Percentiles rank a stretch among this genome's conserved stretches.
Evolutionary conservation across 2,329 filamentous ascomycete species (phyloP).

Genomic region (Diaporthe aspalathi): DNA sequence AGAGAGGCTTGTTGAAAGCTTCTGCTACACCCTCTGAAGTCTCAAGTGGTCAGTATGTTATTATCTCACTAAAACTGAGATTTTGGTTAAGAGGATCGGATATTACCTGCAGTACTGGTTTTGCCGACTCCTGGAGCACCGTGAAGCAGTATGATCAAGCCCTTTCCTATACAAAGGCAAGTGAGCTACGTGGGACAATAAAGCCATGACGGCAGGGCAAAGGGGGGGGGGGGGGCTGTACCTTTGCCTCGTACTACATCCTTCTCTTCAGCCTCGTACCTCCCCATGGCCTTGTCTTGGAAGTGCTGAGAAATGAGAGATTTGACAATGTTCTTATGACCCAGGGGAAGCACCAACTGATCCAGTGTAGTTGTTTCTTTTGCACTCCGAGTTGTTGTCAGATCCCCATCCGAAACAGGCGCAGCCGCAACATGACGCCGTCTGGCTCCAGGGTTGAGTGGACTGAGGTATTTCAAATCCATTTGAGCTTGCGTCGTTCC

Average conservation of each 20-base stretch:
- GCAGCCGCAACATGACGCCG: neutral
- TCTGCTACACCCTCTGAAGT: constrained; percentile 42
- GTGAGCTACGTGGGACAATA: neutral
- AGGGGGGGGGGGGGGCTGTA: constrained; percentile 34
- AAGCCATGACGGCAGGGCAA: neutral
- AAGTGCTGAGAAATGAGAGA: constrained; percentile 50
- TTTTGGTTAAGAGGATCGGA: neutral
- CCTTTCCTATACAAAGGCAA: constrained; percentile 42
- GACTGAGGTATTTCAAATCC: neutral
- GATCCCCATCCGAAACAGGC: neutral
- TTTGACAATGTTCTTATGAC: constrained; percentile 46
- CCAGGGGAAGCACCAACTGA: constrained; percentile 43
- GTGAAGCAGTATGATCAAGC: constrained; percentile 49
- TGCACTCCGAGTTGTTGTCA: neutral
- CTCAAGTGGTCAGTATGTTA: neutral
- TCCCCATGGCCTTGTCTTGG: constrained; percentile 42
- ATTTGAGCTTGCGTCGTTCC: neutral
- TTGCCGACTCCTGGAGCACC: constrained; percentile 50
- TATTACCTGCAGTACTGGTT: constrained; percentile 46
- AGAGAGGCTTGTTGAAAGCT: constrained; percentile 38
- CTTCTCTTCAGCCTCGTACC: constrained; percentile 40
- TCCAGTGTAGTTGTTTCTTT: constrained; percentile 42
- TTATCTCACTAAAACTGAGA: neutral
- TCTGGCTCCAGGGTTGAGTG: neutral
- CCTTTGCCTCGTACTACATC: constrained; percentile 51